Evolutionary conservation across 2,329 filamentous ascomycete genomes (phyloP).

Genomic region (Arthroderma sp.): DNA sequence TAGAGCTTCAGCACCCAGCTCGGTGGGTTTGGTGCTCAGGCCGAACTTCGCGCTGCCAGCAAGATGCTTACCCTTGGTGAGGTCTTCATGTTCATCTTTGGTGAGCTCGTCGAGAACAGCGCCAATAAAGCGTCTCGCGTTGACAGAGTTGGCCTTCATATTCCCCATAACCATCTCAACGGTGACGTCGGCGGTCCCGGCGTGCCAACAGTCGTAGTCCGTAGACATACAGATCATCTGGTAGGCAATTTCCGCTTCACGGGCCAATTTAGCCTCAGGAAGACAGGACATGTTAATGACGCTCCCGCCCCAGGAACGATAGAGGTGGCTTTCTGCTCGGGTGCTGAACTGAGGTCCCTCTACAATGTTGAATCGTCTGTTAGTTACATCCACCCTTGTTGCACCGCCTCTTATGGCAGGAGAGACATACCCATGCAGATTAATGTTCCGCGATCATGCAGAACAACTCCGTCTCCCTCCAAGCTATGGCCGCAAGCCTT

Average conservation of each 20-base stretch:
- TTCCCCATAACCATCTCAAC: conserved; percentile 95
- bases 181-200: conserved; percentile 60
- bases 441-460: conserved; percentile 74
- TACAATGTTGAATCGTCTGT: conserved; percentile 20
- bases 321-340: conserved; percentile 87
- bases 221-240: conserved; percentile 99
- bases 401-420: background rate
- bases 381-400: background rate
- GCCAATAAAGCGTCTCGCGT: conserved; percentile 71
- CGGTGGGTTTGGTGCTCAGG: conserved; percentile 69
- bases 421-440: conserved; percentile 70
- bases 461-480: conserved; percentile 67
- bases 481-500: conserved; percentile 62
- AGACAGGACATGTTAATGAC: conserved; percentile 98
- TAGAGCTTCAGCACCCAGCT: conserved; percentile 59
- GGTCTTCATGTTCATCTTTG: conserved; percentile 59
- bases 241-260: conserved; percentile 91
- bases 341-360: conserved; percentile 98
- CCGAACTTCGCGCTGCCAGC: conserved; percentile 64
- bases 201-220: conserved; percentile 97
- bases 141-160: conserved; percentile 86
- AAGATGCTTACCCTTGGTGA: conserved; percentile 70
- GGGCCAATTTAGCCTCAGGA: conserved; percentile 89
- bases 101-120: conserved; percentile 71
- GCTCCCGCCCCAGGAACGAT: conserved; percentile 81